Evolutionary conservation across 1,284 basidiomycete species (phyloP).

Genomic region (Gomphus sp.): DNA sequence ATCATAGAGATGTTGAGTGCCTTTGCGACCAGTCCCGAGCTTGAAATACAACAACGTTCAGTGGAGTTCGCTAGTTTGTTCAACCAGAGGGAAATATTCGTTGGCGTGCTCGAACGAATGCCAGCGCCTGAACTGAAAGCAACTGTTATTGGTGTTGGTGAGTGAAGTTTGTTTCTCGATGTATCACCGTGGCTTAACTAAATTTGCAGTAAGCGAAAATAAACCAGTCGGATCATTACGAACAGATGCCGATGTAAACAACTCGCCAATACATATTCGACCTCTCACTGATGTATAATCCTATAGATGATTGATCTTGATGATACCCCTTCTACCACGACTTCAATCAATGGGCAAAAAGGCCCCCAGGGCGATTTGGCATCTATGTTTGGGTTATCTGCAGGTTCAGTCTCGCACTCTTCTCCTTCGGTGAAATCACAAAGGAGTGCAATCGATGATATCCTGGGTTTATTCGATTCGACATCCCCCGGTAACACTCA

Average conservation of each 20-base stretch:
- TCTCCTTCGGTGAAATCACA: constrained; percentile 35
- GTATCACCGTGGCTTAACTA: neutral
- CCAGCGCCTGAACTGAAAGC: constrained; percentile 94
- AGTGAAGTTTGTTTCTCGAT: constrained; percentile 22
- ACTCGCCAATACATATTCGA: constrained; percentile 2
- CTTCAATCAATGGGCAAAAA: constrained; percentile 30
- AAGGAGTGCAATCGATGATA: constrained; percentile 74
- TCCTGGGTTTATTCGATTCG: constrained; percentile 80
- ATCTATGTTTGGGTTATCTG: constrained; percentile 78
- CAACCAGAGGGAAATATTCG: constrained; percentile 61
- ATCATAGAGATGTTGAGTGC: constrained; percentile 68
- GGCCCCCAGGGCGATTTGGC: constrained; percentile 70
- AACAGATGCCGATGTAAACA: constrained; percentile 59
- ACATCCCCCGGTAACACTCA: constrained; percentile 22
- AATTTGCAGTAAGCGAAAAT: constrained; percentile 72
- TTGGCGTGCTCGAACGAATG: constrained; percentile 97
- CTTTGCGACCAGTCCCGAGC: constrained; percentile 79
- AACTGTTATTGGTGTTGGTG: constrained; percentile 86
- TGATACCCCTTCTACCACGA: constrained; percentile 41
- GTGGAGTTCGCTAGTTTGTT: constrained; percentile 92
- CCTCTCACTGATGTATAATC: neutral
- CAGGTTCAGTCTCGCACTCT: constrained; percentile 29
- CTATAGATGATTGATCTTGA: constrained; percentile 60
- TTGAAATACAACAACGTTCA: constrained; percentile 93
- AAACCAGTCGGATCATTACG: constrained; percentile 87